Percentiles rank a stretch among this genome's conserved stretches.
Evolutionary conservation across 2,329 filamentous ascomycete species (phyloP).

Genomic region (Rutstroemia sydowiana): DNA sequence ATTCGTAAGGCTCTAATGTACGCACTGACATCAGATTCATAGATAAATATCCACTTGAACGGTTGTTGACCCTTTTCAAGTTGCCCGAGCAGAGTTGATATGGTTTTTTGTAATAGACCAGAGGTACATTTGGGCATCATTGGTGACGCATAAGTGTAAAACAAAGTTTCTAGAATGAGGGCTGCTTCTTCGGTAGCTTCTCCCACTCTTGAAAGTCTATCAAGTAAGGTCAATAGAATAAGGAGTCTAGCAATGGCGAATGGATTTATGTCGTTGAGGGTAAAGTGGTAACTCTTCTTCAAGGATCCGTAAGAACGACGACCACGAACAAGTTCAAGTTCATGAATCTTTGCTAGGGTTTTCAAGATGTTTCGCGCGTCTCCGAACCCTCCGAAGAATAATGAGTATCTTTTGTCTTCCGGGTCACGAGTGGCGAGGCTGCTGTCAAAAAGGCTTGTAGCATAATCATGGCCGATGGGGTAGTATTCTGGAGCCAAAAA

Average conservation of each 20-base stretch:
- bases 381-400: too few relatives aligned
- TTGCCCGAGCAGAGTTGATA: background rate
- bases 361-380: too few relatives aligned
- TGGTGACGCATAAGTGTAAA: background rate
- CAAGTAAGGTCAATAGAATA: background rate
- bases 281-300: slow-evolving; percentile 4
- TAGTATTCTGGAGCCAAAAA: too few relatives aligned
- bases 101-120: background rate
- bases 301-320: too few relatives aligned
- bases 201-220: background rate
- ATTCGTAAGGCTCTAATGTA: background rate
- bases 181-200: background rate
- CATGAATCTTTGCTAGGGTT: too few relatives aligned
- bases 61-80: background rate
- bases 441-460: too few relatives aligned
- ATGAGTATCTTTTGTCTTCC: too few relatives aligned
- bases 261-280: background rate
- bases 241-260: background rate
- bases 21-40: background rate
- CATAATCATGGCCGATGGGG: too few relatives aligned
- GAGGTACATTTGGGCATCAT: background rate
- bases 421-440: too few relatives aligned
- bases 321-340: too few relatives aligned
- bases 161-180: background rate
- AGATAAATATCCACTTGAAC: background rate